A percentile compares a stretch with the other conserved stretches of the same genome.
Conservation (phyloP, 176 grass and related monocot genomes). For the Thinopyrum elongatum region DNA sequence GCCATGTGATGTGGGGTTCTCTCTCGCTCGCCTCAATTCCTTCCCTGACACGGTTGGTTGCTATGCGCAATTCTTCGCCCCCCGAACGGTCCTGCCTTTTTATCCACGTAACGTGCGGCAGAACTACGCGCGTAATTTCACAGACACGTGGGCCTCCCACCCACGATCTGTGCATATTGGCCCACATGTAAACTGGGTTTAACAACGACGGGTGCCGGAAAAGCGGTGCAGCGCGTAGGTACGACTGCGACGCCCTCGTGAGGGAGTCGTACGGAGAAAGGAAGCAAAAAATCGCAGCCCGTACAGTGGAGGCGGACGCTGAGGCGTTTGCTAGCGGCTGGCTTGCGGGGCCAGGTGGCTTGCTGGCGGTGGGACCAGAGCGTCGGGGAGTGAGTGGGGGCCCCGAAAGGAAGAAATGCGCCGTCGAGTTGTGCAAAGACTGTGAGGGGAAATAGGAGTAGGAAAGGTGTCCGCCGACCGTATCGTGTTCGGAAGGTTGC, state of each 20-base stretch:
- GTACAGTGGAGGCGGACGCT: not conserved
- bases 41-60: not conserved
- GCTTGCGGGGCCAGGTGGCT: not conserved
- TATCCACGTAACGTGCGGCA: slow-evolving; percentile 21
- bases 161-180: too few species aligned
- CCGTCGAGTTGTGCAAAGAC: not conserved
- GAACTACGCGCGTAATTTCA: not conserved
- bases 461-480: not conserved
- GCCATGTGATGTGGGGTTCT: slow-evolving; percentile 8
- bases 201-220: not conserved
- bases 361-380: not conserved
- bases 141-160: not conserved
- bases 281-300: not conserved
- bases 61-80: not conserved
- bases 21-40: not conserved
- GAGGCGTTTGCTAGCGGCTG: not conserved
- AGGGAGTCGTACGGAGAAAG: not conserved
- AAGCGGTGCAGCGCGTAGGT: not conserved
- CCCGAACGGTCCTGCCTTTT: not conserved
- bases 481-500: slow-evolving; percentile 9
- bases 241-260: not conserved
- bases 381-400: not conserved
- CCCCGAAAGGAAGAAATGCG: not conserved
- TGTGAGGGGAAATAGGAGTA: not conserved
- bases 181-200: not conserved